Conservation (phyloP, 192 early-diverging fungal genomes). For the Bifiguratus adelaidae region DNA sequence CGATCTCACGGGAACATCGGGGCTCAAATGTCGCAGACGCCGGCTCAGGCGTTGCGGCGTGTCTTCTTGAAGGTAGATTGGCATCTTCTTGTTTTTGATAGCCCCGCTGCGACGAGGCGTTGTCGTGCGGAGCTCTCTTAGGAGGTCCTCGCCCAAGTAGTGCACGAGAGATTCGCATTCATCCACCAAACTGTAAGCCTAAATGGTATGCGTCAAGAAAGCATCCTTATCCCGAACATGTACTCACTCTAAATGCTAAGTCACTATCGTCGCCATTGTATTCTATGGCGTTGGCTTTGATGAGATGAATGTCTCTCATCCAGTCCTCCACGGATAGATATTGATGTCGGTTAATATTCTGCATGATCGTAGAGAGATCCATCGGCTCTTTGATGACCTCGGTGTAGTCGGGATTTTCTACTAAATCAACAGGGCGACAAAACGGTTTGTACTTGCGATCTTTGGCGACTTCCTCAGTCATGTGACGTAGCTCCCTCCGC, state of each 20-base stretch:
- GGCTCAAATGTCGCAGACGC: too few species aligned
- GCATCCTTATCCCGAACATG: too few species aligned
- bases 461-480: conserved; percentile 42
- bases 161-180: conserved; percentile 1
- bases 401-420: conserved; percentile 29
- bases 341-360: conserved; percentile 29
- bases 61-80: too few species aligned
- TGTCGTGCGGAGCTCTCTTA: background rate
- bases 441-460: conserved; percentile 30
- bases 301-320: conserved; percentile 26
- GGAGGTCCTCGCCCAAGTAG: background rate
- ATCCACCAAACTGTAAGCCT: conserved; percentile 1
- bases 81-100: too few species aligned
- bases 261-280: conserved; percentile 7
- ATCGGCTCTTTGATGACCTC: conserved; percentile 30
- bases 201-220: background rate
- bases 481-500: conserved; percentile 36
- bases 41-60: too few species aligned
- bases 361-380: conserved; percentile 34
- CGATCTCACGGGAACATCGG: too few species aligned
- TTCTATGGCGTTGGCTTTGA: conserved; percentile 15
- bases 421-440: conserved; percentile 28
- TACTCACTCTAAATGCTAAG: conserved; percentile 1
- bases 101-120: too few species aligned
- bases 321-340: conserved; percentile 23